Evolutionary conservation across 805 yeast species (phyloP).

Genomic region (Lipomyces spencermartinsiae): DNA sequence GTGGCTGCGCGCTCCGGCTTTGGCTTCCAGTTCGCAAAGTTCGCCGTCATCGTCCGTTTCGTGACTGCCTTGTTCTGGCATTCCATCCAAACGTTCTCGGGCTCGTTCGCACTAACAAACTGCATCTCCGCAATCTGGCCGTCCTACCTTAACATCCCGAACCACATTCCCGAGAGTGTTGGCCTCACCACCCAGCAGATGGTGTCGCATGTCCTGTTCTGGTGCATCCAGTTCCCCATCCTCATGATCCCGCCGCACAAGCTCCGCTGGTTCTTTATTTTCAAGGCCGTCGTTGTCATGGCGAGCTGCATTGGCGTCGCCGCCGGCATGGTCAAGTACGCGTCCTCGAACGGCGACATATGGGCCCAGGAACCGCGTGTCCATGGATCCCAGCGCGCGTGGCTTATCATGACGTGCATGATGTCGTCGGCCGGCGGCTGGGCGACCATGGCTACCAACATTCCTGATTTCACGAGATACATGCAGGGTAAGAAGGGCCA

Average conservation of each 20-base stretch:
- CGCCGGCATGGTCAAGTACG: conserved; percentile 35
- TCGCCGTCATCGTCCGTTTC: conserved; percentile 34
- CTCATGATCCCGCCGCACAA: conserved; percentile 38
- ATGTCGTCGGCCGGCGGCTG: conserved; percentile 42
- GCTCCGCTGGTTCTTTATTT: conserved; percentile 34
- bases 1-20: conserved; percentile 80
- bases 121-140: conserved; percentile 40
- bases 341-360: conserved; percentile 29
- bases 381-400: conserved; percentile 38
- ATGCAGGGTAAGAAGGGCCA: conserved; percentile 27
- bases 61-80: conserved; percentile 39
- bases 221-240: conserved; percentile 37
- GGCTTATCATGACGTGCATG: conserved; percentile 39
- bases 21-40: conserved; percentile 52
- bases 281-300: conserved; percentile 36
- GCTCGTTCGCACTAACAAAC: conserved; percentile 34
- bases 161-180: conserved; percentile 33
- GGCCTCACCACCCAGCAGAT: conserved; percentile 38
- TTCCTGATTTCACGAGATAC: conserved; percentile 39
- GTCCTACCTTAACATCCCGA: conserved; percentile 35
- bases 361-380: conserved; percentile 33
- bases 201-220: conserved; percentile 32
- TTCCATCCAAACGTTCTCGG: conserved; percentile 36
- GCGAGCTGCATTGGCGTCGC: conserved; percentile 36
- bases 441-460: conserved; percentile 44